Evolutionary conservation across 2,329 filamentous ascomycete species (phyloP).

Genomic region (Incumbomyces lentus): DNA sequence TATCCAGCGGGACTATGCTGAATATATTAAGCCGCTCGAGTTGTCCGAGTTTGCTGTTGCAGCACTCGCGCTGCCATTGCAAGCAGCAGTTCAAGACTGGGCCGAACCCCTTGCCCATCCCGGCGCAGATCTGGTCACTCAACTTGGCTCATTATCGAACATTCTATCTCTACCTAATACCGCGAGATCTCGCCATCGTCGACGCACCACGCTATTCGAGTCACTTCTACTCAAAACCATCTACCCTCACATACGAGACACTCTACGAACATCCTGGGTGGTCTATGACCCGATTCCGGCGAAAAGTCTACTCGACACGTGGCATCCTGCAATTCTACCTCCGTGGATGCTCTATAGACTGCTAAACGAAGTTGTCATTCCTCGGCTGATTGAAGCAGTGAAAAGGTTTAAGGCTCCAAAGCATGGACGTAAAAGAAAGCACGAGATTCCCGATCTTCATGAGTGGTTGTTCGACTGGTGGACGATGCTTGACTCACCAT

Average conservation of each 20-base stretch:
- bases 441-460: conserved; percentile 40
- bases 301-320: conserved; percentile 61
- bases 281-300: conserved; percentile 60
- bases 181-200: conserved; percentile 20
- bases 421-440: conserved; percentile 64
- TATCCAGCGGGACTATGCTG: conserved; percentile 46
- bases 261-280: conserved; percentile 67
- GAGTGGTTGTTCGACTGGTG: conserved; percentile 79
- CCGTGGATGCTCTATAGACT: conserved; percentile 70
- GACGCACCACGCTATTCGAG: conserved; percentile 74
- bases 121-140: conserved; percentile 47
- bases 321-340: conserved; percentile 63
- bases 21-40: conserved; percentile 49
- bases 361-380: conserved; percentile 65
- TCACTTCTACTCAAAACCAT: conserved; percentile 83
- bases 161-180: conserved; percentile 45
- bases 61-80: conserved; percentile 69
- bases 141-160: conserved; percentile 51
- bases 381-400: conserved; percentile 65
- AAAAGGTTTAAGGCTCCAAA: conserved; percentile 23
- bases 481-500: too few relatives aligned
- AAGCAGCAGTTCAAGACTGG: conserved; percentile 61
- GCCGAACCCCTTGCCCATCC: conserved; percentile 60
- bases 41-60: conserved; percentile 68
- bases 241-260: conserved; percentile 66